These are phyloP conservation scores for Larix kaempferi DNA, from an alignment of 75 land plant genomes.

Conservation along the genomic window DNA sequence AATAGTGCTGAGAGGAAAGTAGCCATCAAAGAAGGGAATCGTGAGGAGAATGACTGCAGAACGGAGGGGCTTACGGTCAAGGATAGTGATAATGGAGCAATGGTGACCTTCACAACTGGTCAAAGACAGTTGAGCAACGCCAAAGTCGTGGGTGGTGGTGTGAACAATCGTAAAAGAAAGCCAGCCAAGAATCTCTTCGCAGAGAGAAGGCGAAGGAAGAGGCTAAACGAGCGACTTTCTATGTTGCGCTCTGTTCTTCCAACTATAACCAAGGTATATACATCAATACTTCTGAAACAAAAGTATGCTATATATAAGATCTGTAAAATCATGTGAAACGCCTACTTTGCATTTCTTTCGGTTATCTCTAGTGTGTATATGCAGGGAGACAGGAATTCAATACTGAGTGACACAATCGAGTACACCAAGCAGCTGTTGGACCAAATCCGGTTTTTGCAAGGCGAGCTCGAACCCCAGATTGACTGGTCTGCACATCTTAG, in stretches of 20 bases:
- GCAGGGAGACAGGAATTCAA: conserved; percentile 36
- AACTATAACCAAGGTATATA: conserved; percentile 40
- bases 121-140: too few species aligned
- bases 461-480: conserved; percentile 30
- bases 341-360: too few species aligned
- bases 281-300: too few species aligned
- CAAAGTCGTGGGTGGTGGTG: neutral
- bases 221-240: conserved; percentile 44
- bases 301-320: too few species aligned
- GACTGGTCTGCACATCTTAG: conserved; percentile 1
- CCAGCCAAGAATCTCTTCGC: conserved; percentile 39
- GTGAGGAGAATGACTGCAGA: too few species aligned
- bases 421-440: conserved; percentile 66
- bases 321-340: too few species aligned
- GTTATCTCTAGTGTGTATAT: too few species aligned
- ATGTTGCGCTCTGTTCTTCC: conserved; percentile 38
- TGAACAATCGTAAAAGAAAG: neutral
- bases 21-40: too few species aligned
- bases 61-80: too few species aligned
- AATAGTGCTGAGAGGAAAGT: too few species aligned
- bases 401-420: conserved; percentile 67
- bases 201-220: conserved; percentile 42
- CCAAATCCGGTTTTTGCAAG: conserved; percentile 41
- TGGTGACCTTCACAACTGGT: too few species aligned
- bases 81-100: too few species aligned